Conservation (phyloP, 1,284 basidiomycete genomes). For the Puccinia coronata region DNA sequence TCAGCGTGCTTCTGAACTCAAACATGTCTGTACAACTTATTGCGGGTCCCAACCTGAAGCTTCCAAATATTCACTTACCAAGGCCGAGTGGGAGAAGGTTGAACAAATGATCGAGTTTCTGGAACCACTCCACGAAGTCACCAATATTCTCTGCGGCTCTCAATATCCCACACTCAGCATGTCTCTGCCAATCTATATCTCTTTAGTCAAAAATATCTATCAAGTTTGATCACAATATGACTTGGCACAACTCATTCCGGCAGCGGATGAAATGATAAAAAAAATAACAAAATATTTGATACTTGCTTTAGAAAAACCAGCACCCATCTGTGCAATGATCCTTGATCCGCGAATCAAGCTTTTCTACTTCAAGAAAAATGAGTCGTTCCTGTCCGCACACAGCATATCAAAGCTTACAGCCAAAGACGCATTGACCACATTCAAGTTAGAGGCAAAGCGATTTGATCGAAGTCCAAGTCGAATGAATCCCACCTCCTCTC, state of each 20-base stretch:
- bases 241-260: background rate
- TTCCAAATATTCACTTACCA: background rate
- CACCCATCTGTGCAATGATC: background rate
- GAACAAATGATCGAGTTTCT: background rate
- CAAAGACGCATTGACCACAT: too few relatives aligned
- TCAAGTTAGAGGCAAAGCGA: too few relatives aligned
- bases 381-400: background rate
- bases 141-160: slow-evolving; percentile 14
- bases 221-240: background rate
- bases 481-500: too few relatives aligned
- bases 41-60: background rate
- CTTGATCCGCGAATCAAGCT: slow-evolving; percentile 10
- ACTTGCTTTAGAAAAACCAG: background rate
- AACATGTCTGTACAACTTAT: too few relatives aligned
- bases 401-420: background rate
- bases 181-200: slow-evolving; percentile 14
- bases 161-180: slow-evolving; percentile 25
- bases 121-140: background rate
- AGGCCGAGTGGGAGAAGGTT: background rate
- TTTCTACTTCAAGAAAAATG: background rate
- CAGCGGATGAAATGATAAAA: background rate
- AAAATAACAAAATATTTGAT: background rate
- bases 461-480: too few relatives aligned
- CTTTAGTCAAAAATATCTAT: background rate
- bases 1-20: too few relatives aligned